Evolutionary conservation across 108 stramenopile species (phyloP).

Genomic region (Cyclotella kingstonii): DNA sequence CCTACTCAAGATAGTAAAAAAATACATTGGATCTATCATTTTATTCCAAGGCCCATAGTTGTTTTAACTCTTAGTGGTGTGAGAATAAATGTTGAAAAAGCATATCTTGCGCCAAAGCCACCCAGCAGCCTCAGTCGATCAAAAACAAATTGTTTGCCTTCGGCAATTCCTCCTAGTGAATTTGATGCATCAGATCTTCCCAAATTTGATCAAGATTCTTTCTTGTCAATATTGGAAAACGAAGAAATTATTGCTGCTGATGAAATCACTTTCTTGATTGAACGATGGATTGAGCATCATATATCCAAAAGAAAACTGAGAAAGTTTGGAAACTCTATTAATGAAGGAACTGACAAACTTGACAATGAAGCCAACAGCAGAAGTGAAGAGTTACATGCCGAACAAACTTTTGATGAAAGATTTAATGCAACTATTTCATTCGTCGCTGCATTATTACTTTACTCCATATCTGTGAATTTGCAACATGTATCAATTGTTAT

Average conservation of each 20-base stretch:
- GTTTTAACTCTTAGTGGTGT: slow-evolving; percentile 13
- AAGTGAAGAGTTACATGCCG: neutral
- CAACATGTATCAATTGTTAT: slow-evolving; percentile 13
- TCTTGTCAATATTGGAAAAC: neutral
- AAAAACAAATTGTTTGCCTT: neutral
- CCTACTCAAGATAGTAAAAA: neutral
- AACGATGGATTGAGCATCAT: slow-evolving; percentile 20
- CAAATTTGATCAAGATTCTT: slow-evolving; percentile 18
- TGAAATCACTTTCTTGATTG: slow-evolving; percentile 7
- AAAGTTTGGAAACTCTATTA: neutral
- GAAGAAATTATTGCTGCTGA: slow-evolving; percentile 7
- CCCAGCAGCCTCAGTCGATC: slow-evolving; percentile 2
- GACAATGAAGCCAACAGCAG: neutral
- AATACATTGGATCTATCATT: neutral
- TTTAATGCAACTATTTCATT: slow-evolving; percentile 5
- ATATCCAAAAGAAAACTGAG: neutral
- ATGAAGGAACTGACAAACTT: neutral
- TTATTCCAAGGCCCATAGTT: slow-evolving; percentile 9
- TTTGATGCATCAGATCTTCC: slow-evolving; percentile 4
- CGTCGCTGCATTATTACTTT: slow-evolving; percentile 3
- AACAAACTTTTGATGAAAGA: slow-evolving; percentile 17
- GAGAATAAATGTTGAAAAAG: slow-evolving; percentile 21
- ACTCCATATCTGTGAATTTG: slow-evolving; percentile 10
- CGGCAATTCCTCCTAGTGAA: neutral
- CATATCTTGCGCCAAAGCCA: slow-evolving; percentile 24